Evolutionary conservation across 495 filamentous ascomycete species (phyloP).

Genomic region (Pseudotulostoma volvatum): DNA sequence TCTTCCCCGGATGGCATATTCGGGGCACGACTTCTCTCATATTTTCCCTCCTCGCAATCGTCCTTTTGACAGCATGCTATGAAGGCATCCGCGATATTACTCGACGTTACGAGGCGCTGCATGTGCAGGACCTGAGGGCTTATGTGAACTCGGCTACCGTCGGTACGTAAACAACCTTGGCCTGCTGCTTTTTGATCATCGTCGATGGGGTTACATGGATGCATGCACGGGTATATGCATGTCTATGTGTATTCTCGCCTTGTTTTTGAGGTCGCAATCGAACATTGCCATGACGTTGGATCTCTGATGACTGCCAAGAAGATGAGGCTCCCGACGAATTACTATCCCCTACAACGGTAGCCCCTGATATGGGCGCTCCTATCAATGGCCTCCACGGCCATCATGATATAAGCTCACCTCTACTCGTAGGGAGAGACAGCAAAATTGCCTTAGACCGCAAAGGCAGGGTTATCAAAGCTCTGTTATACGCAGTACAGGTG

Average conservation of each 20-base stretch:
- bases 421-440: conserved; percentile 44
- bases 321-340: conserved; percentile 27
- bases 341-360: conserved; percentile 14
- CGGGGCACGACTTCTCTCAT: conserved; percentile 52
- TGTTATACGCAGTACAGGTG: conserved; percentile 81
- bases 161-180: conserved; percentile 37
- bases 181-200: not conserved
- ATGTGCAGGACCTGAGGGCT: conserved; percentile 29
- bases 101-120: conserved; percentile 55
- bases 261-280: no score
- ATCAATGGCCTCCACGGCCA: conserved; percentile 7
- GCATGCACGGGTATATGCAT: conserved; percentile 2
- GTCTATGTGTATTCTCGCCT: not conserved
- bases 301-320: no score
- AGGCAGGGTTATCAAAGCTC: conserved; percentile 60
- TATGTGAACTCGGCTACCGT: conserved; percentile 22
- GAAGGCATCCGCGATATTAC: conserved; percentile 66
- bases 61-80: conserved; percentile 74
- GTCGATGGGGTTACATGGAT: conserved; percentile 4
- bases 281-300: no score
- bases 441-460: conserved; percentile 30
- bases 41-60: conserved; percentile 65
- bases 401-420: conserved; percentile 50
- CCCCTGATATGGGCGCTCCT: conserved; percentile 7
- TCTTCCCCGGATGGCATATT: conserved; percentile 86